Evolutionary conservation across 176 grass and related monocot genomes (phyloP).

Genomic region (Bonia amplexicaulis): DNA sequence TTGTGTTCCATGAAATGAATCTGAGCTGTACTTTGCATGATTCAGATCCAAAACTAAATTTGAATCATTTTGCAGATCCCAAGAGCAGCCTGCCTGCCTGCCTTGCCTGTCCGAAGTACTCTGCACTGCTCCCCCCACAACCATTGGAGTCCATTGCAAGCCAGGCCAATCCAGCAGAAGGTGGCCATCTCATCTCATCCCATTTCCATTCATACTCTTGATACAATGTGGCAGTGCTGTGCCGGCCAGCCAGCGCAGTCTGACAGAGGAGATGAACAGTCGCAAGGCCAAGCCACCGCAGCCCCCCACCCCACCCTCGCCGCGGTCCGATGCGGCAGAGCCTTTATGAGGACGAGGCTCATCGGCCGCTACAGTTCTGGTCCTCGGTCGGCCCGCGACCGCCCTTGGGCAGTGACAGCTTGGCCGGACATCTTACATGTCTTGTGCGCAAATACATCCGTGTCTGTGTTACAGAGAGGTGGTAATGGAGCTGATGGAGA

Average conservation of each 20-base stretch:
- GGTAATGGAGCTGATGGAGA: slow-evolving; percentile 16
- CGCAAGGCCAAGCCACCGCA: not conserved
- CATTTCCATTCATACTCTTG: slow-evolving; percentile 24
- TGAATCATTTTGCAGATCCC: slow-evolving; percentile 63
- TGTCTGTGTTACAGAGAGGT: slow-evolving; percentile 12
- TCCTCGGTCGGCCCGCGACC: slow-evolving; percentile 44
- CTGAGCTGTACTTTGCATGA: slow-evolving; percentile 39
- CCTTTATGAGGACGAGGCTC: slow-evolving; percentile 40
- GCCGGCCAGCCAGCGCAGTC: slow-evolving; percentile 36
- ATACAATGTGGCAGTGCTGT: slow-evolving; percentile 33
- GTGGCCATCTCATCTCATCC: slow-evolving; percentile 33
- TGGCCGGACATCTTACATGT: slow-evolving; percentile 22
- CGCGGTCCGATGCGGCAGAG: slow-evolving; percentile 24
- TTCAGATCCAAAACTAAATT: slow-evolving; percentile 61
- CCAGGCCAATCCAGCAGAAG: slow-evolving; percentile 38
- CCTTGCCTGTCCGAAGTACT: slow-evolving; percentile 33
- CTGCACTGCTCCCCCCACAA: slow-evolving; percentile 28
- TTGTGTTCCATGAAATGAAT: slow-evolving; percentile 34
- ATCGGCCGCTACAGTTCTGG: slow-evolving; percentile 49
- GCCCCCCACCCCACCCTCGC: not conserved
- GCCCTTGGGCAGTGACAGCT: slow-evolving; percentile 33
- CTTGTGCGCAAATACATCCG: slow-evolving; percentile 1
- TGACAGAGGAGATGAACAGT: slow-evolving; percentile 51
- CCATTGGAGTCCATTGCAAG: slow-evolving; percentile 34
- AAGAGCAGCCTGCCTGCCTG: slow-evolving; percentile 20